These are phyloP conservation scores for Cordyceps cicadae DNA, from an alignment of 2,329 filamentous ascomycete species.

Conservation along the genomic window DNA sequence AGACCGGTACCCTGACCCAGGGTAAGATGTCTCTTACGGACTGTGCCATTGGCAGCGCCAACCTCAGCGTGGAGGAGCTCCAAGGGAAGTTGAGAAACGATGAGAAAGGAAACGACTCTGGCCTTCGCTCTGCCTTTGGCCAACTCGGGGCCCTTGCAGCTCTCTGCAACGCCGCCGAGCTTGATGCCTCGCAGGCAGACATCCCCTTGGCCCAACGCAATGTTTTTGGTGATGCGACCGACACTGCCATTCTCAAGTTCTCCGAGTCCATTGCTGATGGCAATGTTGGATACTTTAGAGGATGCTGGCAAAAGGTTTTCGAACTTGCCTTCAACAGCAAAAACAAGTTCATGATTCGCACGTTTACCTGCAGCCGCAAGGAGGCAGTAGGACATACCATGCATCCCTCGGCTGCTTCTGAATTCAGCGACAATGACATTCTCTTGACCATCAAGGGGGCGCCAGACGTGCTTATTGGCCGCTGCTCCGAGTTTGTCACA, in stretches of 20 bases:
- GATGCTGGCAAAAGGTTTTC: slow-evolving; percentile 57
- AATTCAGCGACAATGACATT: slow-evolving; percentile 30
- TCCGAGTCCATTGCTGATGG: slow-evolving; percentile 50
- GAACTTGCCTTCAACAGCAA: slow-evolving; percentile 72
- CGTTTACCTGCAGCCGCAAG: slow-evolving; percentile 39
- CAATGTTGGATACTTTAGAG: slow-evolving; percentile 50
- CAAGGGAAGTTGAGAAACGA: slow-evolving; percentile 26
- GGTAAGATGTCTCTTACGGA: slow-evolving; percentile 69
- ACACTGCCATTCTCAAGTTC: slow-evolving; percentile 65
- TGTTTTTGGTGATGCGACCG: slow-evolving; percentile 68
- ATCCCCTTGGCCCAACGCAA: slow-evolving; percentile 52
- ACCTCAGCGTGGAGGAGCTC: slow-evolving; percentile 43
- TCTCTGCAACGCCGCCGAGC: slow-evolving; percentile 68
- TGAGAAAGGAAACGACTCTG: background rate
- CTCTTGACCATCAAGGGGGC: slow-evolving; percentile 72
- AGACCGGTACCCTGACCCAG: slow-evolving; percentile 63
- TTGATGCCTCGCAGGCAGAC: slow-evolving; percentile 56
- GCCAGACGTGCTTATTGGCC: slow-evolving; percentile 61
- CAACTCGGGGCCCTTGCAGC: slow-evolving; percentile 55
- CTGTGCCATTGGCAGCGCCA: slow-evolving; percentile 47
- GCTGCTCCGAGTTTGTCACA: slow-evolving; percentile 51
- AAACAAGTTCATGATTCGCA: slow-evolving; percentile 72
- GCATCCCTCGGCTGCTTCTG: slow-evolving; percentile 24
- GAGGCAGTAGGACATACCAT: slow-evolving; percentile 28
- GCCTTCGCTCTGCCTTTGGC: slow-evolving; percentile 29